Evolutionary conservation across 768 basidiomycete genomes (phyloP), one percentile per base, ranked within the genome.

Genomic region (Mycena polygramma): DNA sequence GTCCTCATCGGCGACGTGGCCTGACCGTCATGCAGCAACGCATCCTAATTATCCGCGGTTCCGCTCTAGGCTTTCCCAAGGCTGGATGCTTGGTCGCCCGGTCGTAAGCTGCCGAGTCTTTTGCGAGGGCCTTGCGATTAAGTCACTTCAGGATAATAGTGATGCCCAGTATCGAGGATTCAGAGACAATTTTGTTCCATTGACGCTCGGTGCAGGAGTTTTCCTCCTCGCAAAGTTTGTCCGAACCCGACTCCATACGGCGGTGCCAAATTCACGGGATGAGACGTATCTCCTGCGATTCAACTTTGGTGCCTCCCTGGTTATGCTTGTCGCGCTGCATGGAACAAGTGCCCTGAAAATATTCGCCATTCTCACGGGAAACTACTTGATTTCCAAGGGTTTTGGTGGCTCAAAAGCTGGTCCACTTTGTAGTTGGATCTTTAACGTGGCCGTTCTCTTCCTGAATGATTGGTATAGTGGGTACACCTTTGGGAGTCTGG

Each of bases 161-260:
- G 98, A 99, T 76, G 83, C 86, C 0, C 98, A 99, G 83, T 98
- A 96, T 78, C 92, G 92, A 30, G 87, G 90, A 4, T 98, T 99
- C 80, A 89, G 98, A 46, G 85, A 87, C 74, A 94, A 96, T 77
- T 77, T 98, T 54, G 88, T 91, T 7, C 79, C 90, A 7, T 86
- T 99, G 6, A 75, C 85, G 20, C 72, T 80, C 39, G 82, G 83
- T 15, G 83, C 85, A 19, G 67, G 81, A 35, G 74, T 85, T n/a
- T 93, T 92, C 77, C 81, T 96, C 22, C 70, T 80, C 26, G 72
- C 88, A 59, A 92, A 92, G 75, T 82, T 79, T 30, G 36, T 88
- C n/a, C 89, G 88, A 71, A 82, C 79, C 68, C 81, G 78, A 63
- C 24, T 73, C n/a, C 74, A 73, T 41, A 20, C 26, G 13, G 37